These are phyloP conservation scores for Puccinia brachypodii DNA, from an alignment of 1,284 basidiomycete genomes.

Conservation along the genomic window DNA sequence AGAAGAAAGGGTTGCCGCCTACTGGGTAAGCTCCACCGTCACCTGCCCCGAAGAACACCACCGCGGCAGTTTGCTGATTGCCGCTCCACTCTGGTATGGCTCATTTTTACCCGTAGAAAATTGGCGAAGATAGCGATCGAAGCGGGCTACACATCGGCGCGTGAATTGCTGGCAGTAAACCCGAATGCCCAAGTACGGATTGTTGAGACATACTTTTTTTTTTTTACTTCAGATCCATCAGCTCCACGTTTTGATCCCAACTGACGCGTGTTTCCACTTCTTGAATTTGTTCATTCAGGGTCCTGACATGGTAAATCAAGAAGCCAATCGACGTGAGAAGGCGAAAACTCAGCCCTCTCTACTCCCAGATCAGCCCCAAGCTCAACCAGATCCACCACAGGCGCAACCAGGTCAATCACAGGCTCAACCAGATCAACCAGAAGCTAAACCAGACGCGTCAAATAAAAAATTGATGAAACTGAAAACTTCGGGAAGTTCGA, in stretches of 20 bases:
- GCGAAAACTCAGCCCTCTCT: neutral
- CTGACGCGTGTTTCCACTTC: neutral
- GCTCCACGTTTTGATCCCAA: neutral
- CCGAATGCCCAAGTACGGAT: slow-evolving; percentile 39
- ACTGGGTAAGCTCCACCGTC: slow-evolving; percentile 36
- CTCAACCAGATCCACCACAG: neutral
- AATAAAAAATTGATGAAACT: neutral
- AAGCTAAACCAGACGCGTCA: slow-evolving; percentile 2
- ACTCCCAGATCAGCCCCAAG: neutral
- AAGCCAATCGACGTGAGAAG: slow-evolving; percentile 23
- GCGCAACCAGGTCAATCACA: neutral
- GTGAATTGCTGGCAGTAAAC: slow-evolving; percentile 35
- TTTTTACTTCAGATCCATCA: neutral
- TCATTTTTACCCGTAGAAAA: slow-evolving; percentile 16
- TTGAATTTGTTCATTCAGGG: slow-evolving; percentile 3
- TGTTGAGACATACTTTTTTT: neutral
- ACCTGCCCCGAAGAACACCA: neutral
- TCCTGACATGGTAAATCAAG: slow-evolving; percentile 31
- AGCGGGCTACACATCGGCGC: slow-evolving; percentile 37
- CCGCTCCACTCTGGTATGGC: neutral
- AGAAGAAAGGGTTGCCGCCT: slow-evolving; percentile 41
- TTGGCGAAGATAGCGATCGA: slow-evolving; percentile 24
- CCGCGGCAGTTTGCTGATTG: neutral
- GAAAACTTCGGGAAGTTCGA: neutral
- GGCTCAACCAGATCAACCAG: neutral